Evolutionary conservation across 2,329 filamentous ascomycete genomes (phyloP), one percentile per base, ranked within the genome.

Genomic region (Cercospora sp.): DNA sequence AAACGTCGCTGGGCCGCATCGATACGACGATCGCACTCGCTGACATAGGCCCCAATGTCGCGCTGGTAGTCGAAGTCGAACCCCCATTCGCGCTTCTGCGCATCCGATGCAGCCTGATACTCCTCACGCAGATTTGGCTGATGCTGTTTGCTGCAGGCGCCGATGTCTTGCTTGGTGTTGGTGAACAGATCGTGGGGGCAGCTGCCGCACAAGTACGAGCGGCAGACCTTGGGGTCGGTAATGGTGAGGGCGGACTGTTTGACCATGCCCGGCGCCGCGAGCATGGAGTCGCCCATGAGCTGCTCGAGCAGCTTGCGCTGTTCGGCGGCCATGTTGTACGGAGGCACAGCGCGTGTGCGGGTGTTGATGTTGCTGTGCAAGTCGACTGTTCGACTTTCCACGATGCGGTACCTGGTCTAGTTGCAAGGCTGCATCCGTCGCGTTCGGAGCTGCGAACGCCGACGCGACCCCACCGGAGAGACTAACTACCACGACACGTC

Each of bases 151-250:
- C 92, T 88, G 78, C 95, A 99, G 0, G 89, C 87, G 2, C 95
- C 95, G 37, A 98, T 87, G 79, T 99, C 95, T 85, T 98, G 94
- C 84, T 97, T 98, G 57, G 95, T 99, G 83, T 99, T 99, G 73
- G 94, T 99, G 86, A 99, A 99, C 77, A 99, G 92, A 79, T 99
- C 95, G 85, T 98, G 94, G 0, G 95, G 95, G 80, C 95, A 99
- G 68, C 92, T 96, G 75, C 95, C 95, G 70, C 88, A 93, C 61
- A 99, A 87, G 80, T 94, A 98, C 18, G 94, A 97, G 65, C 93
- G 92, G 84, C 95, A 99, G 75, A 97, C 92, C 82, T 97, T 97
- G 64, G 91, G 87, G 80, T 98, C 95, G 68, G 89, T 95, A 75
- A 99, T 91, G 71, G 91, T 90, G 74, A 98, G 87, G 80, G 97